A percentile compares a stretch with the other conserved stretches of the same genome.
These are phyloP conservation scores for Bondarzewia mesenterica DNA, from an alignment of 1,284 basidiomycete genomes.

Conservation along the genomic window DNA sequence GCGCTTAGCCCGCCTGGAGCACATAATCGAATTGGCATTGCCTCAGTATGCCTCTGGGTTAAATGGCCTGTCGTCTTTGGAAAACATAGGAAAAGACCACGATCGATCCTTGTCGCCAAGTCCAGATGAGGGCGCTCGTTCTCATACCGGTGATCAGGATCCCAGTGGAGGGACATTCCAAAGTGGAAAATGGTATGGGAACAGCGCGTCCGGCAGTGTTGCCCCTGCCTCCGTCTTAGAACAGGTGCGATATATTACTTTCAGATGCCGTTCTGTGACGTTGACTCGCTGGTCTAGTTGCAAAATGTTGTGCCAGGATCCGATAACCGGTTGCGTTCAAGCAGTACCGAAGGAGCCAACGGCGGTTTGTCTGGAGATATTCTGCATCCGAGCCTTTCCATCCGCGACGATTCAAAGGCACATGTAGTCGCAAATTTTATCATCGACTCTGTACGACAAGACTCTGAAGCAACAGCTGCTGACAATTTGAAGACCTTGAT, in stretches of 20 bases:
- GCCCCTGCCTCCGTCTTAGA: constrained; percentile 70
- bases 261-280: neutral
- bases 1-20: constrained; percentile 65
- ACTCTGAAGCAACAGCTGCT: constrained; percentile 61
- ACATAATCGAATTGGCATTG: constrained; percentile 69
- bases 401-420: constrained; percentile 15
- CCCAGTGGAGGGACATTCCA: constrained; percentile 69
- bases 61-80: constrained; percentile 22
- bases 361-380: constrained; percentile 2
- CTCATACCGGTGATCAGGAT: constrained; percentile 66
- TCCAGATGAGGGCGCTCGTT: constrained; percentile 55
- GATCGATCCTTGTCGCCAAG: constrained; percentile 38
- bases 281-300: constrained; percentile 34
- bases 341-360: constrained; percentile 16
- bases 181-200: constrained; percentile 79
- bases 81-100: constrained; percentile 24
- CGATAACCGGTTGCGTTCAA: constrained; percentile 10
- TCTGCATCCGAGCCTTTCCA: constrained; percentile 5
- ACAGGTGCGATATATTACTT: constrained; percentile 40
- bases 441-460: constrained; percentile 39
- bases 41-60: constrained; percentile 54
- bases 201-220: constrained; percentile 69
- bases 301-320: constrained; percentile 45
- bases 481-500: constrained; percentile 77
- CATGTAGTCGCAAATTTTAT: constrained; percentile 19